Percentiles rank a stretch among this genome's conserved stretches.
phyloP scores from a whole-genome alignment of 805 yeast genomes.

The Kockiozyma suomiensis region DNA sequence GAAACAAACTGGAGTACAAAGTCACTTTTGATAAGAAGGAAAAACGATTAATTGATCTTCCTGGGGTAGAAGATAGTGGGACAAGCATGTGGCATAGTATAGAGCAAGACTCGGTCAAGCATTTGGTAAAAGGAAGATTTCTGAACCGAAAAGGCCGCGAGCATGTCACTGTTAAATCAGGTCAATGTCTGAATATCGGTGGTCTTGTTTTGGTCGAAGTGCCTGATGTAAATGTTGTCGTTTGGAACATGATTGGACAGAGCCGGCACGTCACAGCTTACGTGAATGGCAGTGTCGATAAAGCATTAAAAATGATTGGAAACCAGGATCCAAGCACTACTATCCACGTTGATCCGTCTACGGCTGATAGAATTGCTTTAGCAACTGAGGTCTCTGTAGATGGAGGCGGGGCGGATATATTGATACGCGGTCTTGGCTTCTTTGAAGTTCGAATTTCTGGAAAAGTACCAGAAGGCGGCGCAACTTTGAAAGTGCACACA shows the following conservation, averaged over 20 bases:
- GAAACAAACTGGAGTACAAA: conserved; percentile 51
- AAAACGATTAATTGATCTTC: conserved; percentile 39
- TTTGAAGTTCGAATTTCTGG: conserved; percentile 41
- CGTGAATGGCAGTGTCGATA: conserved; percentile 35
- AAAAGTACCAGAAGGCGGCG: conserved; percentile 39
- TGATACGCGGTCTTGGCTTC: conserved; percentile 42
- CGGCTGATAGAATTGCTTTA: conserved; percentile 2
- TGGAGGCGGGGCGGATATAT: conserved; percentile 36
- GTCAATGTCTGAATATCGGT: conserved; percentile 38
- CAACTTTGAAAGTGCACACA: conserved; percentile 35
- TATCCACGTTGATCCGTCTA: conserved; percentile 34
- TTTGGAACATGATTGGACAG: conserved; percentile 40
- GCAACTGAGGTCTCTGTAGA: conserved; percentile 19
- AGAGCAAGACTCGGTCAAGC: conserved; percentile 33
- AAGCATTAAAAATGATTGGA: conserved; percentile 28
- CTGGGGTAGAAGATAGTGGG: conserved; percentile 39
- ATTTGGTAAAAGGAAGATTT: conserved; percentile 18
- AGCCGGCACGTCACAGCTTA: conserved; percentile 29
- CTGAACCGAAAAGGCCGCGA: conserved; percentile 33
- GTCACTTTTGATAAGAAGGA: conserved; percentile 40
- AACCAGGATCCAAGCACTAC: conserved; percentile 31
- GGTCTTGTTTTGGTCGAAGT: conserved; percentile 41
- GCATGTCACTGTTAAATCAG: conserved; percentile 33
- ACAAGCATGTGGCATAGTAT: conserved; percentile 34
- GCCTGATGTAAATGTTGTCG: conserved; percentile 37